Evolutionary conservation across 345 rosid species (phyloP).

Genomic region (Excoecaria agallocha): DNA sequence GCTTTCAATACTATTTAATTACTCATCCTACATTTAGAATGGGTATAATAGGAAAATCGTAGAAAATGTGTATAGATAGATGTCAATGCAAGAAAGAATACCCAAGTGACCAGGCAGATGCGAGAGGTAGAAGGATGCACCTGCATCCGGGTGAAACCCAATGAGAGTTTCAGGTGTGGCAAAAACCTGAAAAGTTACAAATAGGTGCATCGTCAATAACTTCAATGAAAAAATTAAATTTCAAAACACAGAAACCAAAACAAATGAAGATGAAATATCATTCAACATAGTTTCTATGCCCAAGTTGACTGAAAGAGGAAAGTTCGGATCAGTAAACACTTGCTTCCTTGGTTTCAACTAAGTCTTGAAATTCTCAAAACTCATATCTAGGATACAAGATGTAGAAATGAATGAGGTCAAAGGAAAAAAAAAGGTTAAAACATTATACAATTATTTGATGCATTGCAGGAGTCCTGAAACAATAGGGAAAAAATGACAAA

Average conservation of each 20-base stretch:
- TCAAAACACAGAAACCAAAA: not conserved
- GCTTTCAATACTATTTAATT: too few relatives aligned
- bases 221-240: not conserved
- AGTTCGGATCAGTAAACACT: not conserved
- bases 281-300: not conserved
- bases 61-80: too few relatives aligned
- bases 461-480: not conserved
- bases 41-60: too few relatives aligned
- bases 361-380: not conserved
- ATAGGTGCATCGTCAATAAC: too few relatives aligned
- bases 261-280: not conserved
- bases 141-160: conserved; percentile 98
- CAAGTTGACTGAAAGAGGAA: not conserved
- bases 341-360: not conserved
- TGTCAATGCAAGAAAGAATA: conserved; percentile 26
- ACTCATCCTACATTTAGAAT: too few relatives aligned
- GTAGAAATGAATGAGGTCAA: not conserved
- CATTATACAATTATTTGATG: not conserved
- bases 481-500: not conserved
- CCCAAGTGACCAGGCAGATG: conserved; percentile 86
- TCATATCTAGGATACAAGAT: not conserved
- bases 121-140: conserved; percentile 86
- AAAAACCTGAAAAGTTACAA: conserved; percentile 55
- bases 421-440: not conserved
- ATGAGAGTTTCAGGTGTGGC: conserved; percentile 94